Evolutionary conservation across 148 eudicot genomes (phyloP).

Genomic region (Camellia japonica): DNA sequence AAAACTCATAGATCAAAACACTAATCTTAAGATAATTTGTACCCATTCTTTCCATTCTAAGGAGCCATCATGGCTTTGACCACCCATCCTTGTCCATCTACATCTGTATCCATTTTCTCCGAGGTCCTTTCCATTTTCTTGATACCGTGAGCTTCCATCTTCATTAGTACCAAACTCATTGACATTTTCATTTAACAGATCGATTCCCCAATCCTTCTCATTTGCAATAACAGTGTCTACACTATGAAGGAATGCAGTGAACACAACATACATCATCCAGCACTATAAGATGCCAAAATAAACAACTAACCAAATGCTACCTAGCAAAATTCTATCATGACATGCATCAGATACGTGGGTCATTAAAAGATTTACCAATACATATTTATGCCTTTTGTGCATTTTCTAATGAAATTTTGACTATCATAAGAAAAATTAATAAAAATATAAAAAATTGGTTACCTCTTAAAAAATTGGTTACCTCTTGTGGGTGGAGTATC

Average conservation of each 20-base stretch:
- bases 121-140: slow-evolving; percentile 76
- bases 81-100: slow-evolving; percentile 96
- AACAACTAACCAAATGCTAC: neutral
- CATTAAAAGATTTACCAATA: neutral
- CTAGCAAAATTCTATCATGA: neutral
- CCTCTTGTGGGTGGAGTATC: slow-evolving; percentile 96
- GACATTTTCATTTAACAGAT: slow-evolving; percentile 59
- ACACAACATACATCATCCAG: slow-evolving; percentile 18
- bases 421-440: neutral
- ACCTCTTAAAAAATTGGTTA: slow-evolving; percentile 55
- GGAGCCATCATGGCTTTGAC: slow-evolving; percentile 68
- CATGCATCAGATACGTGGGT: neutral
- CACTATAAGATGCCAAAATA: slow-evolving; percentile 13
- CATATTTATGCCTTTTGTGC: neutral
- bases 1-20: neutral
- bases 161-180: slow-evolving; percentile 78
- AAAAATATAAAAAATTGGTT: neutral
- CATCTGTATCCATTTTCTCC: slow-evolving; percentile 91
- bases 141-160: slow-evolving; percentile 88
- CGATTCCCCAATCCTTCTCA: slow-evolving; percentile 94
- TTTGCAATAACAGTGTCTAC: slow-evolving; percentile 94
- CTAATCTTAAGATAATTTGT: slow-evolving; percentile 15
- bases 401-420: too few relatives aligned
- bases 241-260: slow-evolving; percentile 7
- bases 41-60: slow-evolving; percentile 98